These are phyloP conservation scores for Aspergillus glaucus DNA, from an alignment of 2,329 filamentous ascomycete genomes.

Conservation along the genomic window DNA sequence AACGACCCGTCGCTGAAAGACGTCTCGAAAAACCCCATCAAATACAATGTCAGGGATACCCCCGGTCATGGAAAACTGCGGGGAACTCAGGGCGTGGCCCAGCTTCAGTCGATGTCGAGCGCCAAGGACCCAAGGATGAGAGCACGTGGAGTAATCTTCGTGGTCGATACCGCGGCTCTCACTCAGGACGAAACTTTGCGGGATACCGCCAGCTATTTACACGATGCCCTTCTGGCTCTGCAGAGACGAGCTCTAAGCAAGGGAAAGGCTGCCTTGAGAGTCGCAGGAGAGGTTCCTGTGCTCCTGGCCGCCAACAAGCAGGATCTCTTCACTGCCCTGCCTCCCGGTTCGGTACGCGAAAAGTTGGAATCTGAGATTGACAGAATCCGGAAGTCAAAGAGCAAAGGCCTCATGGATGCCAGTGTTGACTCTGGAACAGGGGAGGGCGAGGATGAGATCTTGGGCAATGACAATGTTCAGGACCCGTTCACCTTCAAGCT, in stretches of 20 bases:
- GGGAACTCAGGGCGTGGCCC: constrained; percentile 46
- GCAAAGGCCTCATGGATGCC: constrained; percentile 75
- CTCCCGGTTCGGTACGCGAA: constrained; percentile 65
- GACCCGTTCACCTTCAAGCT: constrained; percentile 72
- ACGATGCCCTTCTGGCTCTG: constrained; percentile 77
- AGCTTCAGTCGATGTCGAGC: constrained; percentile 26
- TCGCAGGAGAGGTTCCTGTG: constrained; percentile 59
- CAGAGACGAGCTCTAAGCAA: constrained; percentile 62
- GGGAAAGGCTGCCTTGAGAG: constrained; percentile 49
- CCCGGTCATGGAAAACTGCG: constrained; percentile 95
- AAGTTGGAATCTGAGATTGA: constrained; percentile 75
- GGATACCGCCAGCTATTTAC: constrained; percentile 74
- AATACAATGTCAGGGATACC: constrained; percentile 58
- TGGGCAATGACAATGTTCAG: constrained; percentile 75
- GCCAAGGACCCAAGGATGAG: constrained; percentile 30
- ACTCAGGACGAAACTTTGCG: constrained; percentile 47
- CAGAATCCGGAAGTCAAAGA: constrained; percentile 67
- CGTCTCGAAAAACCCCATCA: constrained; percentile 27
- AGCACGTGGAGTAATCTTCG: constrained; percentile 70
- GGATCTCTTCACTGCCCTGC: constrained; percentile 89
- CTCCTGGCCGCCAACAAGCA: constrained; percentile 91
- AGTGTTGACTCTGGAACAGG: constrained; percentile 55
- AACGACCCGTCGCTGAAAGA: constrained; percentile 62
- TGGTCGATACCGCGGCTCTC: constrained; percentile 76
- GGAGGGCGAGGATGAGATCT: constrained; percentile 69